Base-by-base conservation (phyloP, 1,139 yeast genomes). In the Yamadazyma siamensis region DNA sequence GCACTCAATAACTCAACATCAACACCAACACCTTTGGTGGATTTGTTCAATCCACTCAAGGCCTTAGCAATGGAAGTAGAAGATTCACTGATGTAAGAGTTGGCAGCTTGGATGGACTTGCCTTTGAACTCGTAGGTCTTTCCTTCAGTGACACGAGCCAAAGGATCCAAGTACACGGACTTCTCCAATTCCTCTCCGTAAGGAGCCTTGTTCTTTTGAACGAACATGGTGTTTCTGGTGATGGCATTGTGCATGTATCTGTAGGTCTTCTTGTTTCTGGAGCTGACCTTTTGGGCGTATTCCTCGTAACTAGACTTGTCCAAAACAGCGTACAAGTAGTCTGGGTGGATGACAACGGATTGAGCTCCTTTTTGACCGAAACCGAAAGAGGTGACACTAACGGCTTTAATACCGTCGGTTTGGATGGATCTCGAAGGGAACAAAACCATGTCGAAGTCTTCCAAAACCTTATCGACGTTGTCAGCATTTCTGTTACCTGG, bases 401-500 rank as follows among this genome's bases (percentile, higher is more conserved):
- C 95, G 38, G 99, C 99, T 75, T 89, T 91, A 56, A 91, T 76
- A 61, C 98, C 98, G 59, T 88, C 95, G 32, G 98, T 91, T 68
- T 85, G 85, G 52, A 91, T 76, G 23, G 95, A 72, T 63, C 94
- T 84, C 15, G 96, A 86, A 59, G 98, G 97, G 76, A 81, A 91
- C 61, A 91, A 77, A 44, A 91, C 87, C 59, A 84, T 80, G 51
- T 88, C 94, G 56, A 65, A 89, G 54, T 85, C 76, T 66, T 87
- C 87, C 60, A 91, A 73, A 23, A 71, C 59, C 53, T 80, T 71
- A 63, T 91, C 99, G 52, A 91, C 79, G 59, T 94, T 91, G 65
- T 91, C 99, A 38, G 98, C 98, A 56, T 94, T 94, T 65, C 96
- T 80, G 75, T 91, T 91, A 64, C 99, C 99, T 47, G 99, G 99